Base-by-base conservation (phyloP, 257 asterid genomes). In the Plantago ovata region DNA sequence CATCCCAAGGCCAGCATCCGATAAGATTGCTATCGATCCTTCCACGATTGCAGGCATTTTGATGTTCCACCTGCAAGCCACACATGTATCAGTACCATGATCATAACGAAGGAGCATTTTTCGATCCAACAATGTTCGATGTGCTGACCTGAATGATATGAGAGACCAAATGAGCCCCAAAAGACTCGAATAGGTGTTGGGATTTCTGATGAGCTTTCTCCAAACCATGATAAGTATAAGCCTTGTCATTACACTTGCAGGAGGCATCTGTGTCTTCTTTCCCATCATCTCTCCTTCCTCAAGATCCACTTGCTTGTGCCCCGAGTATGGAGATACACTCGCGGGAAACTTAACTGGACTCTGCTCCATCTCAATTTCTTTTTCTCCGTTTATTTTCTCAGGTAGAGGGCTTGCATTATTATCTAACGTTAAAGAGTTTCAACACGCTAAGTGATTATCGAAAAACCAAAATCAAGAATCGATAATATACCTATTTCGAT, bases 161-260 rank as follows among this genome's bases (percentile, higher is more conserved):
- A 91, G 87, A 14, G 98, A 91, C 98, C 98, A 91, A 13, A 80
- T 76, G 45, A 91, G 80, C 38, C 98, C 98, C 11, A 87, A 13
- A 55, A 87, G 83, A 64, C 96, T 91, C 22, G 98, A 83, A 59
- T 91, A 91, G 45, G 96, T 91, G 50, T 91, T 91, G 74, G 98
- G 98, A 69, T 91, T 91, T 72, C 96, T 85, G 43, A 91, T 91
- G 40, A 87, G 85, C 63, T 91, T 91, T 60, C 96, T 79, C 98
- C 96, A 91, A 8, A 91, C 98, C 96, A 91, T 91, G 57, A 91
- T 87, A 13, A 91, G 71, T 7, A 91, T 87, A 19, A 91, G 92
- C 74, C 95, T 87, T 14, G 92, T 91, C 98, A 91, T 87, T 7
- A 91, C 98, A 66, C 94, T 84, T 15, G 98, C 83, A 0, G 98